Evolutionary conservation across 2,329 filamentous ascomycete species (phyloP), one percentile per base, ranked within the genome.

Genomic region (Fusarium stilboides): DNA sequence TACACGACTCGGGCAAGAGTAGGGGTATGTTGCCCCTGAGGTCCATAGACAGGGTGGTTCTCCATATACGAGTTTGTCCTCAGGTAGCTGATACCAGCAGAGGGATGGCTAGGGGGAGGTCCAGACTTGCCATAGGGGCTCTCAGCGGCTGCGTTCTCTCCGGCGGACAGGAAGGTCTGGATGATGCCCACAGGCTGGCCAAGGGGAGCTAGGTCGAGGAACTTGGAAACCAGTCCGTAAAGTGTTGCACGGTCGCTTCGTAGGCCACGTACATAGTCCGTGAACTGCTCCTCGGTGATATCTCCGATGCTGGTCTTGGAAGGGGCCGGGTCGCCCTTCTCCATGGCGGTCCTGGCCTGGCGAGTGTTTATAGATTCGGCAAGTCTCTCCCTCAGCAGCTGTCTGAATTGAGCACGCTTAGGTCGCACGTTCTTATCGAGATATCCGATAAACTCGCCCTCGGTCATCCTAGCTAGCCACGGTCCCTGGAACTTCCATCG

Each of bases 401-500:
- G 67, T 46, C 84, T 84, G 77, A 92, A 92, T 63, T 87, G 82
- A 8, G 78, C 53, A 57, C 88, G 87, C 64, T 80, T 84, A 15
- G 80, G 82, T 50, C 85, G 83, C 40, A 92, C 86, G 22, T 81
- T 79, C 70, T 83, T 87, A 51, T 81, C 76, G 14, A 92, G 61
- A 72, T 88, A 92, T 28, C 77, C 75, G 26, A 84, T 79, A 74
- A 92, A 91, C 15, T 88, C 83, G 19, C 88, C 88, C 64, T 89
- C 83, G 6, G 83, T 85, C 81, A 90, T 84, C 43, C 87, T 86
- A 34, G 88, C 88, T 34, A 92, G 81, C 89, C 89, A 92, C 5
- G 90, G 90, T 1, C 90, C 90, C 26, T 80, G 79, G 68, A 91
- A 92, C 75, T 89, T 91, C 90, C 90, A 92, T 67, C 89, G 84